phyloP scores from a whole-genome alignment of 1,284 basidiomycete genomes.

The Naganishia sp. region DNA sequence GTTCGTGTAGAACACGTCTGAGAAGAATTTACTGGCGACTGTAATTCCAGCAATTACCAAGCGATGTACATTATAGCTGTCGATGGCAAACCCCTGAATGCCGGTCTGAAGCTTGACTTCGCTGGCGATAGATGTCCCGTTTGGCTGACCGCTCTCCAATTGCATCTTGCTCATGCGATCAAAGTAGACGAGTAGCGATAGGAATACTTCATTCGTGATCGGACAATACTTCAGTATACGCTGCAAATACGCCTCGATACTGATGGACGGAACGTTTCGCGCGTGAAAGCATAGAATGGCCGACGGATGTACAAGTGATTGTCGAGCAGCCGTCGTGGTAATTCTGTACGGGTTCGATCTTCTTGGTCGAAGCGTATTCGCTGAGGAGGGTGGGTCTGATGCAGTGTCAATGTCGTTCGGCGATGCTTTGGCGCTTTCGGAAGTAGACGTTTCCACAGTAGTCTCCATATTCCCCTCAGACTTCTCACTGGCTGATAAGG shows the following conservation, averaged over 20 bases:
- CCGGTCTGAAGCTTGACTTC: conserved; percentile 34
- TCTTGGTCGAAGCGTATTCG: background rate
- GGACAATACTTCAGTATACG: conserved; percentile 98
- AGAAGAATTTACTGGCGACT: conserved; percentile 98
- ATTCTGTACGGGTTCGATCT: background rate
- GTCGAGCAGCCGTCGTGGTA: conserved; percentile 73
- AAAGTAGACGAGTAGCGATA: conserved; percentile 92
- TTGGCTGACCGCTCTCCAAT: conserved; percentile 6
- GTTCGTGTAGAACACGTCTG: conserved; percentile 99
- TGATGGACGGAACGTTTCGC: conserved; percentile 89
- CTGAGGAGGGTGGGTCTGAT: background rate
- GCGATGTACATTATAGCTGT: conserved; percentile 94
- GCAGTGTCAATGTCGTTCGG: background rate
- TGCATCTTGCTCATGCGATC: conserved; percentile 67
- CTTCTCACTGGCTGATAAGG: background rate
- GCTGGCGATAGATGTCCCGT: conserved; percentile 34
- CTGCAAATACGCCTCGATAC: conserved; percentile 89
- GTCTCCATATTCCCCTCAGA: background rate
- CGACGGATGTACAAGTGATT: conserved; percentile 73
- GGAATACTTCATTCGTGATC: conserved; percentile 95
- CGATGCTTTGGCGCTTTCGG: background rate
- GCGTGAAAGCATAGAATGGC: conserved; percentile 92
- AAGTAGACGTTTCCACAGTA: background rate
- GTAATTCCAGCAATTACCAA: conserved; percentile 96
- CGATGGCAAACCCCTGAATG: conserved; percentile 78